Evolutionary conservation across 192 early-diverging fungal species (phyloP).

Genomic region (Podila epicladia): DNA sequence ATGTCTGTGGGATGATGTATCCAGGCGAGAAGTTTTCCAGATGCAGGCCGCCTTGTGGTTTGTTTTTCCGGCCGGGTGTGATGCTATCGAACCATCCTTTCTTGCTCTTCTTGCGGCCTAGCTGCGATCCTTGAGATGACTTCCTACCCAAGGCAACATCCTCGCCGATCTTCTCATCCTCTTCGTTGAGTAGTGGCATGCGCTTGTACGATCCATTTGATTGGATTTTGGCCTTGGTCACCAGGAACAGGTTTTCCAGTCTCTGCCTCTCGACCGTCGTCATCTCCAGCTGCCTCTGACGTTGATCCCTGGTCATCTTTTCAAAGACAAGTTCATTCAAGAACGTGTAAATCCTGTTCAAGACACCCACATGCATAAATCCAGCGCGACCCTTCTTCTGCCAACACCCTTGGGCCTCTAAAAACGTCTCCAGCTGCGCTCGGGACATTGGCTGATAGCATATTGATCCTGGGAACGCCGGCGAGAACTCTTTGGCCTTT

Average conservation of each 20-base stretch:
- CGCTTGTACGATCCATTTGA: conserved; percentile 32
- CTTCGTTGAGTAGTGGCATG: conserved; percentile 10
- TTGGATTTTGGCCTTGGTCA: conserved; percentile 43
- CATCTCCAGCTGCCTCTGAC: conserved; percentile 35
- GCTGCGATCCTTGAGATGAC: neutral
- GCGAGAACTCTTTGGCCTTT: conserved; percentile 65
- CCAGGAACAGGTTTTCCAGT: conserved; percentile 36
- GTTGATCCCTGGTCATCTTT: conserved; percentile 36
- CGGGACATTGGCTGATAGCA: conserved; percentile 68
- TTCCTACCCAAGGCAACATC: neutral
- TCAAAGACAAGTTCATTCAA: conserved; percentile 58
- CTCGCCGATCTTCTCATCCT: neutral
- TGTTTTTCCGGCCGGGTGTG: conserved; percentile 27
- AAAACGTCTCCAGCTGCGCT: conserved; percentile 61
- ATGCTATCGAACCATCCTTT: conserved; percentile 49
- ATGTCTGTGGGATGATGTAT: conserved; percentile 47
- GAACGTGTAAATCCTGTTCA: conserved; percentile 70
- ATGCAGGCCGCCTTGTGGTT: neutral
- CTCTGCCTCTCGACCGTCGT: conserved; percentile 34
- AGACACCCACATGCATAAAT: conserved; percentile 69
- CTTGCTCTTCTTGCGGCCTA: conserved; percentile 16
- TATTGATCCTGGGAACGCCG: conserved; percentile 67
- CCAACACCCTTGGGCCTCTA: conserved; percentile 55
- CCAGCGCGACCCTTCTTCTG: conserved; percentile 53
- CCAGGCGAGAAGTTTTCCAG: conserved; percentile 32